Percentiles rank a stretch among this genome's conserved stretches.
These are phyloP conservation scores for Verticillium alfalfae DNA, from an alignment of 2,329 filamentous ascomycete species.

Conservation along the genomic window DNA sequence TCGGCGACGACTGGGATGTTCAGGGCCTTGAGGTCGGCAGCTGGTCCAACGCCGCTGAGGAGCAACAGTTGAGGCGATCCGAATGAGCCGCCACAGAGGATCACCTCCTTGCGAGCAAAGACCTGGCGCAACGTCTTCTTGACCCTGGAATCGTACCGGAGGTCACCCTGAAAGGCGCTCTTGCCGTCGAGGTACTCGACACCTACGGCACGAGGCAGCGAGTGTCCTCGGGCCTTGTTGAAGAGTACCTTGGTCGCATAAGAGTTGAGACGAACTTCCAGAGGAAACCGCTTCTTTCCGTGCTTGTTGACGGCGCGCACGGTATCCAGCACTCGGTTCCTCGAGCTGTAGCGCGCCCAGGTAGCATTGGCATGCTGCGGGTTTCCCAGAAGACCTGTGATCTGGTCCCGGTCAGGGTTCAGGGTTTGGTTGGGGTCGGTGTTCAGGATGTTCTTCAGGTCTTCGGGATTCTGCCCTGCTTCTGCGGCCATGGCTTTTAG, in stretches of 20 bases:
- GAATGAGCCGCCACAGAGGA: constrained; percentile 42
- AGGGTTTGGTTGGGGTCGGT: constrained; percentile 9
- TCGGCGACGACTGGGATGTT: constrained; percentile 38
- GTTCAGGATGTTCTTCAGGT: background rate
- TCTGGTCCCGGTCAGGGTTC: constrained; percentile 16
- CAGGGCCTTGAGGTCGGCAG: constrained; percentile 31
- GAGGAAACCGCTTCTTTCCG: constrained; percentile 15
- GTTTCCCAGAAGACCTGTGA: constrained; percentile 17
- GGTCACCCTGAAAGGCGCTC: constrained; percentile 32
- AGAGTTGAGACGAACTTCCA: constrained; percentile 17
- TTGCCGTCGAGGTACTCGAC: constrained; percentile 26
- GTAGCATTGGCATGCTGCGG: constrained; percentile 18
- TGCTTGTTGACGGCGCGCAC: constrained; percentile 2
- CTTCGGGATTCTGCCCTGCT: constrained; percentile 8
- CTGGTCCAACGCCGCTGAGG: constrained; percentile 42
- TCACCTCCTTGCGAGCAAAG: constrained; percentile 35
- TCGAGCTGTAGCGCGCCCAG: constrained; percentile 17
- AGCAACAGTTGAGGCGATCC: constrained; percentile 47
- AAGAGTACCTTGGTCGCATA: constrained; percentile 26
- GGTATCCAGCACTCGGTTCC: constrained; percentile 15
- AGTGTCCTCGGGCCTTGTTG: constrained; percentile 4
- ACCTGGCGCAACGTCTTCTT: constrained; percentile 15
- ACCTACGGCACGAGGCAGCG: constrained; percentile 22
- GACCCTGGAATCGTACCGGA: constrained; percentile 3
- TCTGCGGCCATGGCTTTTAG: constrained; percentile 10